Conservation (phyloP, 2,329 filamentous ascomycete genomes). For the Pseudogymnoascus verrucosus region DNA sequence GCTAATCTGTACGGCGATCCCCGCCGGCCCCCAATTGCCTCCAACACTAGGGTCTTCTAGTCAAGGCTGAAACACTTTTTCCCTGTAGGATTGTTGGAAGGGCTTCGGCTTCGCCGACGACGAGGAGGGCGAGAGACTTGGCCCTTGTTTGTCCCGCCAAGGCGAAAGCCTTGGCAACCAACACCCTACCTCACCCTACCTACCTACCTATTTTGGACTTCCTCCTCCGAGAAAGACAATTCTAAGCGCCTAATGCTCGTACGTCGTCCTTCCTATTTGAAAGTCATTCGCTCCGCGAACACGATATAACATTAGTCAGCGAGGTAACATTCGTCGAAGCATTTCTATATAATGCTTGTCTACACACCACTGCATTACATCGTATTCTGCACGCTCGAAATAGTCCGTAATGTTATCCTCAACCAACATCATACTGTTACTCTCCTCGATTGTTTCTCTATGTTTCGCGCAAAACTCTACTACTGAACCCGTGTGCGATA, state of each 20-base stretch:
- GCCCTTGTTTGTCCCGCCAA: neutral
- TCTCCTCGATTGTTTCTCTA: neutral
- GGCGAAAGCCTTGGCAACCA: neutral
- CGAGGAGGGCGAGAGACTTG: neutral
- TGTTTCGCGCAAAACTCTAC: neutral
- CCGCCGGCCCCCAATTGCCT: neutral
- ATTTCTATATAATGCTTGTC: conserved; percentile 1
- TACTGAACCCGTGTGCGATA: neutral
- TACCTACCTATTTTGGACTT: neutral
- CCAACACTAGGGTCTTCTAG: neutral
- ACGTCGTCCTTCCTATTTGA: neutral
- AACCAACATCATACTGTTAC: neutral
- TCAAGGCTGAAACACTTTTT: neutral
- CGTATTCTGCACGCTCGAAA: neutral
- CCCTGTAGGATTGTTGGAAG: neutral
- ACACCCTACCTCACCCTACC: no score
- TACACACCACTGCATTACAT: neutral
- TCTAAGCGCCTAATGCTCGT: neutral
- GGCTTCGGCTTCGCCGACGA: neutral
- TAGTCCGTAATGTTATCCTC: neutral
- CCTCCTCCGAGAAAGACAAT: neutral
- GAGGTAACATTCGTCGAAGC: neutral
- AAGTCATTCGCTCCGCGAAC: neutral
- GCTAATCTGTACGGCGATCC: neutral
- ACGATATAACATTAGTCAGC: neutral